A percentile compares a stretch with the other conserved stretches of the same genome.
Evolutionary conservation across 345 rosid genomes (phyloP).

Genomic region (Rhodamnia argentea): DNA sequence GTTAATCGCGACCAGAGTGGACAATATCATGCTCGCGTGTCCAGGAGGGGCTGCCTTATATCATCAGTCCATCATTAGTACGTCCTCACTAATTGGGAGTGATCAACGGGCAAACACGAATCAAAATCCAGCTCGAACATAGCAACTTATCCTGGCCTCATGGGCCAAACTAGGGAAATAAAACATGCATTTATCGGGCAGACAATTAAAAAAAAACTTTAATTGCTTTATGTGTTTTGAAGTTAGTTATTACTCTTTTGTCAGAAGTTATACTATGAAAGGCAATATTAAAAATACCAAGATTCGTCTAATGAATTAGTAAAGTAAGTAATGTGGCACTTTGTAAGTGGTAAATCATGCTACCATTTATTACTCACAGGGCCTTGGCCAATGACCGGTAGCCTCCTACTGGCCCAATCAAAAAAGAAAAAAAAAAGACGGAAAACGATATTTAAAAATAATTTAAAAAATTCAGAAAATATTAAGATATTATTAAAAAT

Average conservation of each 20-base stretch:
- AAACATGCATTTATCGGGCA: neutral
- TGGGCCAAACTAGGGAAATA: neutral
- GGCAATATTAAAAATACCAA: too few relatives aligned
- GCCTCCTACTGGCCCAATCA: too few relatives aligned
- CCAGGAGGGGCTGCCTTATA: neutral
- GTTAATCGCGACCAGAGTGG: neutral
- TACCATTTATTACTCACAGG: too few relatives aligned
- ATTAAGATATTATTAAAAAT: too few relatives aligned
- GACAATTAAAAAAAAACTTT: too few relatives aligned
- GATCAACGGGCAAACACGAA: neutral
- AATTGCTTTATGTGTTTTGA: neutral
- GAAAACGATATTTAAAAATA: too few relatives aligned
- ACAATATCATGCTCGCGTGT: neutral
- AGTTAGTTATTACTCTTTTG: neutral
- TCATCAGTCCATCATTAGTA: neutral
- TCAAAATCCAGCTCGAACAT: neutral
- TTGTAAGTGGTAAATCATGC: neutral
- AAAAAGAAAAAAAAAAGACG: too few relatives aligned
- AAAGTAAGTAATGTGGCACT: neutral
- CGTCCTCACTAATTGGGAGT: neutral
- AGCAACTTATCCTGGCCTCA: neutral
- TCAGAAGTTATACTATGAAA: too few relatives aligned
- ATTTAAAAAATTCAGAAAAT: too few relatives aligned
- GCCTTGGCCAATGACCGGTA: too few relatives aligned
- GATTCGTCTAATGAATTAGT: neutral